Base-by-base conservation (phyloP, 257 asterid genomes). In the Solanum neorickii region DNA sequence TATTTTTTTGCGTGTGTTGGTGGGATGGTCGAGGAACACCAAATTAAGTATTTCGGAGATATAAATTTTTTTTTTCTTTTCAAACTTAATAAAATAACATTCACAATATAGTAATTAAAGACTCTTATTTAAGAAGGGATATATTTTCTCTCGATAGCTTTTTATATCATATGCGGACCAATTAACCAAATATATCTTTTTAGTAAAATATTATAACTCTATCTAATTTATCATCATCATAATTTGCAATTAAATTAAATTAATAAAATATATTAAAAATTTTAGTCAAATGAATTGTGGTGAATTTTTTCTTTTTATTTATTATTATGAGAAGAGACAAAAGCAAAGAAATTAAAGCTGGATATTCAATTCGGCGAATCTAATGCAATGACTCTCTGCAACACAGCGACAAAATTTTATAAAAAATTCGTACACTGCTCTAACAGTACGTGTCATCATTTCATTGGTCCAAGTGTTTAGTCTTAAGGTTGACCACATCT, bases 401-500 rank as follows among this genome's bases (percentile, higher is more conserved):
- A 70, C 65, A 21, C 12, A 69, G 21, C 78, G 82, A 76, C 62
- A 47, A 86, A 44, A 41, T 65, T 31, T 49, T 46, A 37, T n/a
- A n/a, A 41, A 3, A 29, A 33, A 12, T 12, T 75, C 87, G 90
- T 88, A 88, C 89, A 69, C 90, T 70, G 82, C 35, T 12, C 12
- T 44, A 9, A 33, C 59, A 70, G 21, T 33, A 86, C 83, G 90
- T 88, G 72, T 86, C 89, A 16, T 11, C 23, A 75, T 73, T 33
- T 76, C 66, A 84, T 46, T 21, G 86, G 90, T 27, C 13, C 15
- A 5, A 39, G 31, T 59, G 3, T 35, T 29, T 31, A 65, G 82
- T 69, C 68, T 59, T 47, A 66, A 33, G 33, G 49, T 86, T 88
- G 88, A 88, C 87, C 60, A 74, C 29, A 72, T 23, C 83, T 84